Conservation (phyloP, 73 alveolate species). For the Paramecium pentaurelia region DNA sequence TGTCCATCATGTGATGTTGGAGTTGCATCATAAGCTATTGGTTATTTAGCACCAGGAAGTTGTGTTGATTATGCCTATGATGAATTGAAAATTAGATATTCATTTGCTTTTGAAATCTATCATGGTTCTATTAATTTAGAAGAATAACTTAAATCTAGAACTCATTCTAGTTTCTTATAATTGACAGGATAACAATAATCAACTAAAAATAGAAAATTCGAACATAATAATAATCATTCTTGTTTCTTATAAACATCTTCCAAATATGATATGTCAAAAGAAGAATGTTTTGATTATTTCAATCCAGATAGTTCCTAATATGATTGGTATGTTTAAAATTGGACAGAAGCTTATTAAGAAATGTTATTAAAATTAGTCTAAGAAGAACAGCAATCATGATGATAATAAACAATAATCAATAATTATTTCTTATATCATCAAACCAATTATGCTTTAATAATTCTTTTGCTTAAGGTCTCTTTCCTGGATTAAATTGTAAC, state of each 20-base stretch:
- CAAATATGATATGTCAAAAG: constrained; percentile 23
- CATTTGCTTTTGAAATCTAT: constrained; percentile 73
- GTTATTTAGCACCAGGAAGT: constrained; percentile 70
- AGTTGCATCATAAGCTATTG: constrained; percentile 63
- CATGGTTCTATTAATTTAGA: constrained; percentile 24
- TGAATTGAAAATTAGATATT: constrained; percentile 23
- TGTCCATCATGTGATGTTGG: constrained; percentile 65
- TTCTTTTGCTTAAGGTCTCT: constrained; percentile 28
- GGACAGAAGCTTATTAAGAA: constrained; percentile 61
- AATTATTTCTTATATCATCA: constrained; percentile 36
- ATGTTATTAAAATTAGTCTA: background rate
- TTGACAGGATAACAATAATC: background rate
- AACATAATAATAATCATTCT: background rate
- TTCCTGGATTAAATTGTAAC: constrained; percentile 33
- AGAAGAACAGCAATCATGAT: background rate
- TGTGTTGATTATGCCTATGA: constrained; percentile 75
- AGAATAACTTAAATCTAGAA: background rate
- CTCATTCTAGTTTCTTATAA: background rate
- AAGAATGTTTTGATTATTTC: constrained; percentile 60
- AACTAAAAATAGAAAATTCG: background rate
- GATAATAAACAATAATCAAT: background rate
- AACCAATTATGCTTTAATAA: constrained; percentile 39
- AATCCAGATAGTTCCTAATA: constrained; percentile 60
- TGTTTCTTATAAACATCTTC: constrained; percentile 46
- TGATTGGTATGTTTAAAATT: constrained; percentile 45